Base-by-base conservation (phyloP, 2,329 filamentous ascomycete species). In the Fonsecaea multimorphosa region DNA sequence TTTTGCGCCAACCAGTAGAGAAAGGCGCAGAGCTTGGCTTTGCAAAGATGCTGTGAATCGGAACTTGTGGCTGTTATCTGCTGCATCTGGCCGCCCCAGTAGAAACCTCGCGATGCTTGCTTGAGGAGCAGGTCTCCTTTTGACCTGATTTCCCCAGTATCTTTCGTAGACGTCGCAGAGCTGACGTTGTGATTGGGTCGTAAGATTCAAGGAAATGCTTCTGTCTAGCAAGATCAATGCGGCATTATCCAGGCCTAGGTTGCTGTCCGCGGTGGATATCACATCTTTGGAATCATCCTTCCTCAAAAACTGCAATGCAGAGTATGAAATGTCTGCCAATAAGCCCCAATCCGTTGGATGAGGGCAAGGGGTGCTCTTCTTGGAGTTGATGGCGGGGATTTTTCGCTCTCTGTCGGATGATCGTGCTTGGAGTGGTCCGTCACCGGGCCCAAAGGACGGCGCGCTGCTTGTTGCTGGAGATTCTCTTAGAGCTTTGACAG, bases 301-400 rank as follows among this genome's bases (percentile, higher is more conserved):
- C 22, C 79, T 71, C 31, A 82, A 69, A 58, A 75, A 79, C 2
- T 76, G 74, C 61, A 82, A 71, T 14, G 80, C 76, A 19, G 78
- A 66, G 5, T 76, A 72, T 12, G 79, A 79, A 62, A 79, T 81
- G 67, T 80, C 77, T 8, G 77, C 79, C 19, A 77, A 69, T 11
- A 76, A 71, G 11, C 40, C 24, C 55, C 29, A 58, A 29, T 60
- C 58, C 31, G 19, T 24, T 49, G 22, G 55, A 49, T 19, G n/a
- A 57, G 9, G 27, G 34, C 27, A 32, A 38, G 11, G 22, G 24
- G 27, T 29, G 19, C 27, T 51, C 40, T 63, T 53, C 51, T 64
- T 60, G n/a, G 36, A 3, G 22, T 67, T 4, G 73, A 68, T 8
- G 72, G 72, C 55, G 70, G 74, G 5, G 68, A 62, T 22, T 66